Evolutionary conservation across 306 rosid species (phyloP), one percentile per base, ranked within the genome.

Genomic region (Cyclanthera cordifolia): DNA sequence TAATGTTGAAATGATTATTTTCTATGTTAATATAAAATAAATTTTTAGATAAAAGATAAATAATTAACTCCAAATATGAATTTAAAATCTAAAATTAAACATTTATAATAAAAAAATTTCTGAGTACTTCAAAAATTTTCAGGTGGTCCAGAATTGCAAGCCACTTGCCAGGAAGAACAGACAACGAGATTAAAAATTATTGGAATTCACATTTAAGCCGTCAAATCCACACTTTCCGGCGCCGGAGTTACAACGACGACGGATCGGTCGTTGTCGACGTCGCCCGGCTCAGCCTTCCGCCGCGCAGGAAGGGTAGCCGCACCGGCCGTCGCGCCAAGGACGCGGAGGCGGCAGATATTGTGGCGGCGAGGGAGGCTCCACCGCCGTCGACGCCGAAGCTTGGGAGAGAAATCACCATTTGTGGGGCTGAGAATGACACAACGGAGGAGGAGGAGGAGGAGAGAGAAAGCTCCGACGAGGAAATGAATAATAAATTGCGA

Each of bases 161-260:
- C 60, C 87, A 91, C 30, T 66, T 91, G 59, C 85, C 92, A 0
- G 97, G 97, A 16, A 81, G 97, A 87, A 91, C 97, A 4, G 97
- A 91, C 80, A 91, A 91, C 72, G 97, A 91, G 70, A 89, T 91
- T 13, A 91, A 91, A n/a, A 91, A 91, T 47, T 84, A 91, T 48
- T 91, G 97, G 97, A 91, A 91, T 49, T 87, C 96, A 5, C 90
- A 91, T 47, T 34, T 91, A 67, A 81, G 95, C 25, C 78, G 97
- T 14, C 89, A 82, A 76, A 71, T 85, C 8, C 77, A 73, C 71
- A 82, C 71, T 10, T 74, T 82, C 71, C 70, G 80, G 16, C 76
- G 81, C 52, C 69, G 81, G 4, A 39, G 53, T 3, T 16, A 14
- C 15, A 46, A 28, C n/a, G 23, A 55, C 11, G 17, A 66, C 9